Evolutionary conservation across 306 rosid genomes (phyloP).

Genomic region (Casuarina equisetifolia): DNA sequence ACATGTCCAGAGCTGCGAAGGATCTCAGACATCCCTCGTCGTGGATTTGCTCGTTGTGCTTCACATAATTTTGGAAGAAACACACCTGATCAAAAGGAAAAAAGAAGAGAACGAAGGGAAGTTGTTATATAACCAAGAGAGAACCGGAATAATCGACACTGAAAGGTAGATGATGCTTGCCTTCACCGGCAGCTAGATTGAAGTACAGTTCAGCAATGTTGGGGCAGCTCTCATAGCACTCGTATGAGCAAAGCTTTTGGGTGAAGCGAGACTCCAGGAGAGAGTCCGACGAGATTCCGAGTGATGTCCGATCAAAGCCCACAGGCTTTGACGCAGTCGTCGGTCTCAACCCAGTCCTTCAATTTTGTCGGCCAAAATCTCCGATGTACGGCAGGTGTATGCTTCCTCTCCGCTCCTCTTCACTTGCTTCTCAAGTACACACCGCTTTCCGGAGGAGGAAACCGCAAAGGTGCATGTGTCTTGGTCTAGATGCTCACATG

Average conservation of each 20-base stretch:
- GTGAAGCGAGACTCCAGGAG: slow-evolving; percentile 68
- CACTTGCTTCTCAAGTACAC: slow-evolving; percentile 73
- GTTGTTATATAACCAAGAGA: too few relatives aligned
- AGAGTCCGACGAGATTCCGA: slow-evolving; percentile 76
- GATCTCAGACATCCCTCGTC: slow-evolving; percentile 70
- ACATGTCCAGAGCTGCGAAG: slow-evolving; percentile 56
- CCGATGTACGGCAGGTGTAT: slow-evolving; percentile 69
- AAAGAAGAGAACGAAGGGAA: too few relatives aligned
- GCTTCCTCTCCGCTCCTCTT: slow-evolving; percentile 65
- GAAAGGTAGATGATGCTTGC: slow-evolving; percentile 17
- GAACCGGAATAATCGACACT: too few relatives aligned
- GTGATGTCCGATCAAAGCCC: slow-evolving; percentile 59
- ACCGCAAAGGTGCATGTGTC: slow-evolving; percentile 72
- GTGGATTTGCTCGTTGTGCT: slow-evolving; percentile 43
- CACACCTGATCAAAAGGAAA: slow-evolving; percentile 48
- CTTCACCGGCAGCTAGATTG: slow-evolving; percentile 92
- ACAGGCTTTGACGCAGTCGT: slow-evolving; percentile 62
- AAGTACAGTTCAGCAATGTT: slow-evolving; percentile 74
- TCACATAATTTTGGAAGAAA: slow-evolving; percentile 85
- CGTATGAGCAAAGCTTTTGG: slow-evolving; percentile 62
- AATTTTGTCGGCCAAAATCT: slow-evolving; percentile 65
- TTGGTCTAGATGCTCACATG: slow-evolving; percentile 57
- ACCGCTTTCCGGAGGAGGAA: slow-evolving; percentile 62
- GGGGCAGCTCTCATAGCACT: slow-evolving; percentile 62
- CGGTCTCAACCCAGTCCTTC: slow-evolving; percentile 60